Base-by-base conservation (phyloP, 202 grass and related monocot species). In the Schoenoplectus triqueter region DNA sequence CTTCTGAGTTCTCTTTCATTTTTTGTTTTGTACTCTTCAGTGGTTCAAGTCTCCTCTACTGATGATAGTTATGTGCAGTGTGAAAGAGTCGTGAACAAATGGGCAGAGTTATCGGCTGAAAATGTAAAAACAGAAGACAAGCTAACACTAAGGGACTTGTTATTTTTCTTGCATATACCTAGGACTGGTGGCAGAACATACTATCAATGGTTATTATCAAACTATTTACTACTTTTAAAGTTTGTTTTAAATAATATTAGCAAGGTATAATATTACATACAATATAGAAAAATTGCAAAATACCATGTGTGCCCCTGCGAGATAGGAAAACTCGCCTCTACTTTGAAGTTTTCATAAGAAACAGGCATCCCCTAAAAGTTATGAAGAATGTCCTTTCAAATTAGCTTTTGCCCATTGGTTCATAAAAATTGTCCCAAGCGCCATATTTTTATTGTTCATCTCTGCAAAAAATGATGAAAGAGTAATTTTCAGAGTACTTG, bases 91-190 rank as follows among this genome's bases (percentile, higher is more conserved):
- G 91, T 99, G 42, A 89, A 75, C 61, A 85, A 87, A 3, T 99
- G 97, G 97, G 97, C 85, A 21, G 86, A 82, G 49, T 91, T 83
- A 44, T 85, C 57, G 0, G 81, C 49, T 10, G 90, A 87, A 74
- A 87, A 60, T 14, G 76, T 65, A 7, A 87, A 68, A 7, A 87
- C 62, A 64, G 87, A 83, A 14, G 92, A 92, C 56, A 95, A 91
- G 4, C 83, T 90, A 60, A 96, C 45, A 76, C 90, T 99, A 44
- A 94, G 89, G 80, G 97, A 99, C 84, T 66, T 99, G 78, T 87
- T 99, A 82, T 94, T 99, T 88, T 99, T 99, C 86, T 89, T 99
- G 10, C 97, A 99, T 66, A 90, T 99, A 78, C 97, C 97, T 1
- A 87, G 93, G 62, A 99, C 97, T 22, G 97, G 93, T 46, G 97